phyloP scores from a whole-genome alignment of 2,329 filamentous ascomycete species.

The Alternaria novae-zelandiae region DNA sequence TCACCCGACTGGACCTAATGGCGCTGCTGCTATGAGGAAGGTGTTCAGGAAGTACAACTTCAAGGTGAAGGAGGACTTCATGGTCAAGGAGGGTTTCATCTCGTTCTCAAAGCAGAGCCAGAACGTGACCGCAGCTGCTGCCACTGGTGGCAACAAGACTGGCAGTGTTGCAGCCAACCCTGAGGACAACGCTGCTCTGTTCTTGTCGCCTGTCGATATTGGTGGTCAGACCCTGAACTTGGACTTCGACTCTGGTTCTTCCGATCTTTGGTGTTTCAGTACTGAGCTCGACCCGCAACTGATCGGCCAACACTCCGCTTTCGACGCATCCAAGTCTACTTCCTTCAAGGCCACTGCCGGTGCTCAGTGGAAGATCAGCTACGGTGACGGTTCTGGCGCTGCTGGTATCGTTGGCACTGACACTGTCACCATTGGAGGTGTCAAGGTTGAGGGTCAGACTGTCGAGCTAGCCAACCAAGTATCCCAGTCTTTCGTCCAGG shows the following conservation, averaged over 20 bases:
- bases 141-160: slow-evolving; percentile 42
- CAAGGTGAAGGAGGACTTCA: slow-evolving; percentile 28
- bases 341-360: slow-evolving; percentile 59
- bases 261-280: slow-evolving; percentile 78
- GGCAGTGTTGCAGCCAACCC: slow-evolving; percentile 70
- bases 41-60: slow-evolving; percentile 72
- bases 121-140: slow-evolving; percentile 32
- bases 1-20: slow-evolving; percentile 60
- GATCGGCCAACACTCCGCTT: slow-evolving; percentile 61
- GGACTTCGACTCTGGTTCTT: slow-evolving; percentile 78
- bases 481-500: slow-evolving; percentile 63
- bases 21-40: slow-evolving; percentile 67
- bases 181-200: slow-evolving; percentile 70
- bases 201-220: slow-evolving; percentile 72
- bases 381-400: slow-evolving; percentile 71
- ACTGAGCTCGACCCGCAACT: slow-evolving; percentile 58
- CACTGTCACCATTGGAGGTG: slow-evolving; percentile 70
- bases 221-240: slow-evolving; percentile 72
- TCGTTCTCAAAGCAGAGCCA: slow-evolving; percentile 22
- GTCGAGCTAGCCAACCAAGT: slow-evolving; percentile 70
- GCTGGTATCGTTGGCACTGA: slow-evolving; percentile 72
- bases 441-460: slow-evolving; percentile 66
- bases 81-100: slow-evolving; percentile 50
- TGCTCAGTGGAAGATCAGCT: slow-evolving; percentile 67
- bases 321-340: slow-evolving; percentile 59